Base-by-base conservation (phyloP, 768 basidiomycete species). In the Coprinopsis strossmayeri region DNA sequence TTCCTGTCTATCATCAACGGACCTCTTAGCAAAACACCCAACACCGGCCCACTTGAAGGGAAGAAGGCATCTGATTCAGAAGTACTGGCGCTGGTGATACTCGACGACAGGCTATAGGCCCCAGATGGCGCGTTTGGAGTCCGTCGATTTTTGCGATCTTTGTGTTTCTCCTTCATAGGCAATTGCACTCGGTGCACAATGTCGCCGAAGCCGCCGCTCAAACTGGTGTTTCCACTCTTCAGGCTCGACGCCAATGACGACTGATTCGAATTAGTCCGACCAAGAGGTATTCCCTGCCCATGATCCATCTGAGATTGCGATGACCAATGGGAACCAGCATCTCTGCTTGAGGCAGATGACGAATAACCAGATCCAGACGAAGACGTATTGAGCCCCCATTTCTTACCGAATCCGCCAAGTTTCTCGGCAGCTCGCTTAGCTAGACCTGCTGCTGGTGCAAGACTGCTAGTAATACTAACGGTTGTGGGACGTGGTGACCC, bases 341-440 rank as follows among this genome's bases (percentile, higher is more conserved):
- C 50, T 37, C 50, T n/a, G 27, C 71, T 65, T 3, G 73, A 72
- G 2, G 77, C 69, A 30, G 75, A 72, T 7, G 73, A 73, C 9
- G 76, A 71, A 39, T 76, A 73, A 13, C 69, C 71, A 18, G 71
- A 72, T 48, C 64, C 56, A 18, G 69, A 67, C 38, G 63, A 64
- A 52, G 67, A 67, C 18, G 71, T 65, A 45, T 65, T 69, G 24
- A 70, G 71, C 35, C 64, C 66, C 34, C 48, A 67, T 72, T 53
- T 59, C 54, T 53, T 45, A 74, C 79, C 76, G 75, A 82, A 18
- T 77, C 81, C 75, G 32, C 82, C 81, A 70, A 89, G 78, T 63
- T 79, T 84, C 66, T 88, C 87, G 2, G 86, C 85, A 2, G 88
- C 86, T 49, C 83, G 76, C 58, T 81, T 83, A 9, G 86, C 87